These are phyloP conservation scores for Moricandia moricandioides DNA, from an alignment of 345 rosid species.

Conservation along the genomic window DNA sequence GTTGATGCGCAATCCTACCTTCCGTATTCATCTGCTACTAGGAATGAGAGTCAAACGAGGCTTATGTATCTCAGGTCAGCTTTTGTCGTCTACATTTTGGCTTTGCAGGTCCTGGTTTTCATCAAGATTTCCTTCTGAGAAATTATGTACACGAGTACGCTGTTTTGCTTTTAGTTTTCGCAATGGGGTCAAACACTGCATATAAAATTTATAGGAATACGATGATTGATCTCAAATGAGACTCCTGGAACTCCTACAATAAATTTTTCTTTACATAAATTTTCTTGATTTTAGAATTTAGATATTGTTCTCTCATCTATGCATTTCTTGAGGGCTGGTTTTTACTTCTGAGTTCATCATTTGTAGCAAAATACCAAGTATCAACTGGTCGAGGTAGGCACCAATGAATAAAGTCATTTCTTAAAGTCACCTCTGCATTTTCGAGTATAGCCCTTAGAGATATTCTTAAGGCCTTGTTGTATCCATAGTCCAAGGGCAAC, in stretches of 20 bases:
- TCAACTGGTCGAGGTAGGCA: conserved; percentile 81
- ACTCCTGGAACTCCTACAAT: conserved; percentile 18
- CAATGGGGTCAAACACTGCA: conserved; percentile 16
- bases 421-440: conserved; percentile 1
- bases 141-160: conserved; percentile 23
- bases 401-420: conserved; percentile 74
- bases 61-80: conserved; percentile 78
- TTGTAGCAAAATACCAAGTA: conserved; percentile 58
- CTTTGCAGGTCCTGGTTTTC: conserved; percentile 75
- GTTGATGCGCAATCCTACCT: conserved; percentile 52
- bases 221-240: conserved; percentile 1
- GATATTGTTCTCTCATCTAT: background rate
- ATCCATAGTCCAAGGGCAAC: background rate
- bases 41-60: conserved; percentile 62
- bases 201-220: conserved; percentile 28
- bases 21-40: conserved; percentile 50
- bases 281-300: background rate
- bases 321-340: conserved; percentile 5
- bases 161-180: conserved; percentile 24
- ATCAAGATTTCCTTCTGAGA: conserved; percentile 83
- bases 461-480: background rate
- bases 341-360: conserved; percentile 41
- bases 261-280: conserved; percentile 8
- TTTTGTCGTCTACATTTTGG: conserved; percentile 78
- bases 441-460: background rate